phyloP scores from a whole-genome alignment of 179 eudicot genomes.

The Beta lomatogona region DNA sequence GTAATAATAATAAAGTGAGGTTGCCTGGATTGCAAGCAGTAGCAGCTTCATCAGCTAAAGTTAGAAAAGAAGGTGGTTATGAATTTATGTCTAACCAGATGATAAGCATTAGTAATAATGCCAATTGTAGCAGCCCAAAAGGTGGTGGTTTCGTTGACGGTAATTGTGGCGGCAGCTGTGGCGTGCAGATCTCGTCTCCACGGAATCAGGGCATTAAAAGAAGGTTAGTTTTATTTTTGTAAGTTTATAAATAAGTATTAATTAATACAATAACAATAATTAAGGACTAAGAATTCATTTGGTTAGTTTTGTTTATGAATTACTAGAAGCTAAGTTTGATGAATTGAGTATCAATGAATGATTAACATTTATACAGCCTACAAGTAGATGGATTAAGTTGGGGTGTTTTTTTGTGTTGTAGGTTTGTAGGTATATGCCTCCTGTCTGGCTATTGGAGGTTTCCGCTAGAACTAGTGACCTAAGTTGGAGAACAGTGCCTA shows the following conservation, averaged over 20 bases:
- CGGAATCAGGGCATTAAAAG: slow-evolving; percentile 69
- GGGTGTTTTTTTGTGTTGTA: too few species aligned
- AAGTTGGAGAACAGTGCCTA: background rate
- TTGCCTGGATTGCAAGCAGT: slow-evolving; percentile 9
- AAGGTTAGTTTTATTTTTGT: slow-evolving; percentile 44
- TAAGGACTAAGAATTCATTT: too few species aligned
- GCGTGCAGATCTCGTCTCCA: slow-evolving; percentile 76
- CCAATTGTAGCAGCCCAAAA: background rate
- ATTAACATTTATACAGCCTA: too few species aligned
- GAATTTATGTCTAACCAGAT: slow-evolving; percentile 28
- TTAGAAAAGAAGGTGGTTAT: slow-evolving; percentile 20
- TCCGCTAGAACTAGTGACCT: background rate
- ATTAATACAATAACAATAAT: too few species aligned
- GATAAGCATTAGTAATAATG: slow-evolving; percentile 12
- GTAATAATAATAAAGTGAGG: background rate
- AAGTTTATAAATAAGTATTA: too few species aligned
- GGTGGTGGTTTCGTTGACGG: slow-evolving; percentile 14
- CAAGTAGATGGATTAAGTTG: too few species aligned
- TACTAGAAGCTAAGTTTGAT: too few species aligned
- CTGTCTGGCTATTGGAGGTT: too few species aligned
- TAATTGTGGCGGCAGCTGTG: slow-evolving; percentile 16
- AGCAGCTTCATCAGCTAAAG: slow-evolving; percentile 27
- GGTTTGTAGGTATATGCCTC: too few species aligned
- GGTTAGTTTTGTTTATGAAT: too few species aligned
- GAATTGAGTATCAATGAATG: too few species aligned